Percentiles rank a stretch among this genome's conserved stretches.
Evolutionary conservation across 176 grass and related monocot species (phyloP).

Genomic region (Coix lacrymajobi): DNA sequence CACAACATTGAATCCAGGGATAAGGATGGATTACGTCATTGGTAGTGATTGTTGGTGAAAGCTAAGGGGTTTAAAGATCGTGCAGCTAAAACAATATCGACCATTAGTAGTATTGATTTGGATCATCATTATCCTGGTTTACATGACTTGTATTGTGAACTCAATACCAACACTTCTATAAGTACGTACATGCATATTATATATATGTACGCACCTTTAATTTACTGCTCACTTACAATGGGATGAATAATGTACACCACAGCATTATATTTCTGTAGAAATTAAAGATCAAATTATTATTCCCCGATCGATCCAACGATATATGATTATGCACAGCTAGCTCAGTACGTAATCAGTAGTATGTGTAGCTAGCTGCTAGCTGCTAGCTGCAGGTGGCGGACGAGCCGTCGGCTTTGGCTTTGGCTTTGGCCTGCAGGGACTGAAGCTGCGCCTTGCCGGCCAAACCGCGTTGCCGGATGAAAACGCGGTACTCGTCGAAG

Average conservation of each 20-base stretch:
- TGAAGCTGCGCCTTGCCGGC: constrained; percentile 63
- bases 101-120: neutral
- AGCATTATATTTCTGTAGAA: neutral
- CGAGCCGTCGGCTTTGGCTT: too few relatives aligned
- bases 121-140: neutral
- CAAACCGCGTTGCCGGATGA: constrained; percentile 54
- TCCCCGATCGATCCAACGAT: neutral
- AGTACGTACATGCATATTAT: too few relatives aligned
- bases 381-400: neutral
- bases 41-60: neutral
- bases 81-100: neutral
- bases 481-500: constrained; percentile 66
- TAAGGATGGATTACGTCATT: neutral
- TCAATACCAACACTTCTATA: neutral
- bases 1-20: neutral
- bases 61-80: neutral
- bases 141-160: neutral
- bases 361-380: too few relatives aligned
- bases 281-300: constrained; percentile 1
- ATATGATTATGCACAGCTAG: neutral
- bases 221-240: neutral
- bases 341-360: too few relatives aligned
- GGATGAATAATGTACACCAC: neutral
- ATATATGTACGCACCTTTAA: neutral
- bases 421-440: constrained; percentile 33